These are phyloP conservation scores for Cyclostephanos invisitatus DNA, from an alignment of 108 stramenopile genomes.

Conservation along the genomic window DNA sequence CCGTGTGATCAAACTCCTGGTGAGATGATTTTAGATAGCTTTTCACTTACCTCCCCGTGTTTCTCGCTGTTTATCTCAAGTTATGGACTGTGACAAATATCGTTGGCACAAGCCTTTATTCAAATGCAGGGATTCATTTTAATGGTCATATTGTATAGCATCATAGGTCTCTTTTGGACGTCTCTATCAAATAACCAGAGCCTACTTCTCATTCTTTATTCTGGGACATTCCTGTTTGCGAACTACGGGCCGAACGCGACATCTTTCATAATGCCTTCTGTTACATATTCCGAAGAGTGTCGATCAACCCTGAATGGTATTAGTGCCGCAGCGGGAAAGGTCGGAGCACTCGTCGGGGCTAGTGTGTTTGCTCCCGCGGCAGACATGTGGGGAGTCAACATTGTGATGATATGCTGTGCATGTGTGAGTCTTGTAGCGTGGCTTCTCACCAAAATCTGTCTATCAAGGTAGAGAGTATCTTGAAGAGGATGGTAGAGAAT, in stretches of 20 bases:
- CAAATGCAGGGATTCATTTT: slow-evolving; percentile 85
- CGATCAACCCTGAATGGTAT: slow-evolving; percentile 85
- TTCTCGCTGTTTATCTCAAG: neutral
- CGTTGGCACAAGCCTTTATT: slow-evolving; percentile 43
- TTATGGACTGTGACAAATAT: neutral
- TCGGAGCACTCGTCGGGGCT: slow-evolving; percentile 77
- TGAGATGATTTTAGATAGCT: neutral
- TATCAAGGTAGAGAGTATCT: slow-evolving; percentile 13
- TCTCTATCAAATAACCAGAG: slow-evolving; percentile 48
- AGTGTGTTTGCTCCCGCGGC: slow-evolving; percentile 73
- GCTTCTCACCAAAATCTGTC: slow-evolving; percentile 53
- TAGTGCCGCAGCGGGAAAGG: slow-evolving; percentile 80
- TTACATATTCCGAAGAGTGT: slow-evolving; percentile 67
- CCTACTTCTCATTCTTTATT: slow-evolving; percentile 54
- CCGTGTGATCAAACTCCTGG: slow-evolving; percentile 66
- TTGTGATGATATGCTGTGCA: slow-evolving; percentile 77
- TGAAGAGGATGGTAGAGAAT: neutral
- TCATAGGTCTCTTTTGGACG: slow-evolving; percentile 75
- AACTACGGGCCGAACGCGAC: slow-evolving; percentile 75
- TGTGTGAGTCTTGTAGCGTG: slow-evolving; percentile 65
- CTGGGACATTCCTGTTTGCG: slow-evolving; percentile 60
- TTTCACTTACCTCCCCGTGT: neutral
- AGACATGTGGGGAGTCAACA: slow-evolving; percentile 55
- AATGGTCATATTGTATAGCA: slow-evolving; percentile 75
- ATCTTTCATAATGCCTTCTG: slow-evolving; percentile 69